These are phyloP conservation scores for Tolypocladium cylindrosporum DNA, from an alignment of 2,329 filamentous ascomycete species.

Conservation along the genomic window DNA sequence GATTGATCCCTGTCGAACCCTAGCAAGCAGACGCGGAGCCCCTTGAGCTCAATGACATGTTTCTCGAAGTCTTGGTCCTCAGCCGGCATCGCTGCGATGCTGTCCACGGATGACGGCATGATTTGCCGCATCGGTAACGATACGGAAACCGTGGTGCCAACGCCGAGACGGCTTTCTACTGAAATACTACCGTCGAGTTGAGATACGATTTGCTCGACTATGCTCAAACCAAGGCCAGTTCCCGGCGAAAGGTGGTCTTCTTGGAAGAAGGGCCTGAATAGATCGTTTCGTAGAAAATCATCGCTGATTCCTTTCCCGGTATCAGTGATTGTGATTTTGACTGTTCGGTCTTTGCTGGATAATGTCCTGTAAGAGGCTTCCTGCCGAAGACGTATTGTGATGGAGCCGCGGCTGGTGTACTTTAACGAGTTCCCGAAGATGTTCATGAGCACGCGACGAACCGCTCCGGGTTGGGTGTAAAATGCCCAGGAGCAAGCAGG, in stretches of 20 bases:
- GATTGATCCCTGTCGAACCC: constrained; percentile 8
- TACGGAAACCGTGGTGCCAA: constrained; percentile 26
- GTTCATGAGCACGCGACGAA: constrained; percentile 50
- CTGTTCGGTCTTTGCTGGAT: constrained; percentile 4
- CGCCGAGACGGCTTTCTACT: constrained; percentile 34
- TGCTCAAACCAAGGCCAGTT: constrained; percentile 54
- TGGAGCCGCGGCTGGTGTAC: constrained; percentile 34
- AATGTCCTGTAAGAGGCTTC: neutral
- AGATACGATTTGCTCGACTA: constrained; percentile 50
- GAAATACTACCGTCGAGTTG: constrained; percentile 48
- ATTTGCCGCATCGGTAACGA: constrained; percentile 15
- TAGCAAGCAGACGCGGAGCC: constrained; percentile 17
- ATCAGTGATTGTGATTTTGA: constrained; percentile 43
- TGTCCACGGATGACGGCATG: neutral
- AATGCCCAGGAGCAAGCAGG: constrained; percentile 39
- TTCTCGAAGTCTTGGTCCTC: constrained; percentile 18
- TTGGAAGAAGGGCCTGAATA: constrained; percentile 56
- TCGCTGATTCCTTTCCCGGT: constrained; percentile 56
- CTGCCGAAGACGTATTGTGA: constrained; percentile 19
- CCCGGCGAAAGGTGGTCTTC: constrained; percentile 51
- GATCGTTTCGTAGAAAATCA: constrained; percentile 47
- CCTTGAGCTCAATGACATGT: constrained; percentile 16
- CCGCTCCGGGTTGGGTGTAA: constrained; percentile 40
- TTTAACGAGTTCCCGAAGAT: constrained; percentile 54
- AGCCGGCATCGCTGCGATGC: neutral